Percentiles rank a stretch among this genome's conserved stretches.
Evolutionary conservation across 768 basidiomycete species (phyloP).

Genomic region (Trametes punicea): DNA sequence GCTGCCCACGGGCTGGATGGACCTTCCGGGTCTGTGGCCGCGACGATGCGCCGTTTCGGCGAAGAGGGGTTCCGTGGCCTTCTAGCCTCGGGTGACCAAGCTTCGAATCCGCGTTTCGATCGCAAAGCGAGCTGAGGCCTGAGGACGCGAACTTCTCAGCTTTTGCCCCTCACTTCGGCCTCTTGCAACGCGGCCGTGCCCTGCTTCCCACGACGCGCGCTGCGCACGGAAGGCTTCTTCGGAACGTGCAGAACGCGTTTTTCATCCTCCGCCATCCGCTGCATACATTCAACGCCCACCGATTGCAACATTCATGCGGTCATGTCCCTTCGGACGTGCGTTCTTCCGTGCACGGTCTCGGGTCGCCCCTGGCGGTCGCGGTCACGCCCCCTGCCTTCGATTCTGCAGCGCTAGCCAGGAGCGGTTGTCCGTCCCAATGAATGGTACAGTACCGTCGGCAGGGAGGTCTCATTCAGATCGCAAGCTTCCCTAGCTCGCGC

Average conservation of each 20-base stretch:
- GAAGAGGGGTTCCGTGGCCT: not conserved
- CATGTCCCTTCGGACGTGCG: not conserved
- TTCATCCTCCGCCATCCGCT: not conserved
- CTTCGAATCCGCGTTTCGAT: constrained; percentile 5
- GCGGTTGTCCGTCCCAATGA: not conserved
- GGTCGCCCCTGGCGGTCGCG: not conserved
- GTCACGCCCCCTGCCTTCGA: not conserved
- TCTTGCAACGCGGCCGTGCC: not conserved
- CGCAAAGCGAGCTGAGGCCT: too few species aligned
- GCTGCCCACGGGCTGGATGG: not conserved
- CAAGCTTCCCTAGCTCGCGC: constrained; percentile 3
- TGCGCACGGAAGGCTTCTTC: not conserved
- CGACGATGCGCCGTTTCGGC: not conserved
- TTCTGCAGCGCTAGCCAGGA: not conserved
- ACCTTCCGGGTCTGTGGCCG: not conserved
- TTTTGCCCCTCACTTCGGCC: not conserved
- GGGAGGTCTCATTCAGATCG: constrained; percentile 5
- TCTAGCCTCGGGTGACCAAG: constrained; percentile 3
- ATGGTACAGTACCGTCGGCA: not conserved
- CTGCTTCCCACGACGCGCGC: constrained; percentile 1
- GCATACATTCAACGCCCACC: not conserved
- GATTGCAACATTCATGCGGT: not conserved
- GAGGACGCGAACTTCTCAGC: too few species aligned
- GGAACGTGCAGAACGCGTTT: not conserved
- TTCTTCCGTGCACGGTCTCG: not conserved